Percentiles rank a stretch among this genome's conserved stretches.
These are phyloP conservation scores for Mycosphaerella sp. DNA, from an alignment of 2,329 filamentous ascomycete genomes.

Conservation along the genomic window DNA sequence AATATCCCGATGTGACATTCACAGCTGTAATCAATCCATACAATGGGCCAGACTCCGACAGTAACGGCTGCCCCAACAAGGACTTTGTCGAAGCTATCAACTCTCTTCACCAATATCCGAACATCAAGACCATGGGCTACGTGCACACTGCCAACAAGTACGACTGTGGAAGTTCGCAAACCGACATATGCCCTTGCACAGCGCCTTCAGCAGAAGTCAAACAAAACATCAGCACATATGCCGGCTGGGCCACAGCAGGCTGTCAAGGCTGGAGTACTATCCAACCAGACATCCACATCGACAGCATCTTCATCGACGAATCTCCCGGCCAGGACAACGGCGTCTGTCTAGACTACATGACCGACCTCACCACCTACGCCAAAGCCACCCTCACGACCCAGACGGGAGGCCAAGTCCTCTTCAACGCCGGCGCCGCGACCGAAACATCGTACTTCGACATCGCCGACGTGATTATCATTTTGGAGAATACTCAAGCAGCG, in stretches of 20 bases:
- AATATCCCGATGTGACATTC: constrained; percentile 28
- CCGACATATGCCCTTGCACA: constrained; percentile 6
- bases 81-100: constrained; percentile 25
- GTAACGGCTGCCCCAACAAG: constrained; percentile 17
- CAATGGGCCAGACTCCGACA: constrained; percentile 24
- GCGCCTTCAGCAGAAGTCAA: background rate
- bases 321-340: constrained; percentile 2
- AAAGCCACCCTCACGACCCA: background rate
- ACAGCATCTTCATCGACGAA: constrained; percentile 13
- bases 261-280: background rate
- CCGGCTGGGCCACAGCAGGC: constrained; percentile 2
- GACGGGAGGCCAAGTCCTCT: constrained; percentile 1
- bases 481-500: constrained; percentile 5
- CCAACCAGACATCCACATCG: constrained; percentile 3
- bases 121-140: constrained; percentile 30
- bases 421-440: constrained; percentile 9
- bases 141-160: constrained; percentile 26
- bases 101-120: constrained; percentile 24
- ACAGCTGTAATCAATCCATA: constrained; percentile 30
- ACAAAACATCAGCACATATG: constrained; percentile 8
- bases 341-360: constrained; percentile 6
- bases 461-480: constrained; percentile 9
- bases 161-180: constrained; percentile 15
- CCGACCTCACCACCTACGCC: constrained; percentile 2
- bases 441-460: constrained; percentile 8